phyloP scores from a whole-genome alignment of 2,329 filamentous ascomycete genomes.

The Pestalotiopsis fici region DNA sequence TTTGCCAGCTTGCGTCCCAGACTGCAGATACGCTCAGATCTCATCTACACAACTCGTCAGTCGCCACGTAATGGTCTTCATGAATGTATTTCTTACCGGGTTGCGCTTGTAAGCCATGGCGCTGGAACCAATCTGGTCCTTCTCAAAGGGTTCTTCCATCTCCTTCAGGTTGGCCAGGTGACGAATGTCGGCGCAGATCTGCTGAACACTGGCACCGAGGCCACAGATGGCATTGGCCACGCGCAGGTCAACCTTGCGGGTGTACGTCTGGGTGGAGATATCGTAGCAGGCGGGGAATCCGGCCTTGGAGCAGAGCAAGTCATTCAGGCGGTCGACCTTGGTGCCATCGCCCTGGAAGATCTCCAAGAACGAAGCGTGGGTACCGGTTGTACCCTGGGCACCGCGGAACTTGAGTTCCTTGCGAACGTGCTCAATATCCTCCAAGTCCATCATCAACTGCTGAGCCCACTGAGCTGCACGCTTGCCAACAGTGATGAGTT shows the following conservation, averaged over 20 bases:
- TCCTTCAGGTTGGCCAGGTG: slow-evolving; percentile 75
- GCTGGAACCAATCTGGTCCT: slow-evolving; percentile 66
- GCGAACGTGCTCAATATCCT: slow-evolving; percentile 70
- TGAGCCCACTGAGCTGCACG: slow-evolving; percentile 73
- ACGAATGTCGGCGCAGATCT: slow-evolving; percentile 45
- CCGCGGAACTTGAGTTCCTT: slow-evolving; percentile 70
- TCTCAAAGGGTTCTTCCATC: slow-evolving; percentile 76
- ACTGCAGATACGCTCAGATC: slow-evolving; percentile 35
- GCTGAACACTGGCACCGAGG: slow-evolving; percentile 9
- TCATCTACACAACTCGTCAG: not conserved
- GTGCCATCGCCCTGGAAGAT: slow-evolving; percentile 47
- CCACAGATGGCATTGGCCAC: slow-evolving; percentile 14
- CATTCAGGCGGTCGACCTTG: slow-evolving; percentile 57
- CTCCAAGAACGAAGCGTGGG: slow-evolving; percentile 74
- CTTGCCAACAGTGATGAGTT: slow-evolving; percentile 55
- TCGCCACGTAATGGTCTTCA: not conserved
- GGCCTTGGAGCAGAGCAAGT: slow-evolving; percentile 54
- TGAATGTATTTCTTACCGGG: slow-evolving; percentile 16
- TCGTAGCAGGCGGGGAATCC: slow-evolving; percentile 53
- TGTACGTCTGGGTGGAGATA: slow-evolving; percentile 14
- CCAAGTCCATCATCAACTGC: slow-evolving; percentile 74
- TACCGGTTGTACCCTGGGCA: slow-evolving; percentile 57
- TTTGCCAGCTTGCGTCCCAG: slow-evolving; percentile 32
- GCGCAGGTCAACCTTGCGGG: slow-evolving; percentile 12
- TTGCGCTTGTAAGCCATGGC: slow-evolving; percentile 68